phyloP scores from a whole-genome alignment of 2,329 filamentous ascomycete genomes.

The Zymoseptoria brevis region DNA sequence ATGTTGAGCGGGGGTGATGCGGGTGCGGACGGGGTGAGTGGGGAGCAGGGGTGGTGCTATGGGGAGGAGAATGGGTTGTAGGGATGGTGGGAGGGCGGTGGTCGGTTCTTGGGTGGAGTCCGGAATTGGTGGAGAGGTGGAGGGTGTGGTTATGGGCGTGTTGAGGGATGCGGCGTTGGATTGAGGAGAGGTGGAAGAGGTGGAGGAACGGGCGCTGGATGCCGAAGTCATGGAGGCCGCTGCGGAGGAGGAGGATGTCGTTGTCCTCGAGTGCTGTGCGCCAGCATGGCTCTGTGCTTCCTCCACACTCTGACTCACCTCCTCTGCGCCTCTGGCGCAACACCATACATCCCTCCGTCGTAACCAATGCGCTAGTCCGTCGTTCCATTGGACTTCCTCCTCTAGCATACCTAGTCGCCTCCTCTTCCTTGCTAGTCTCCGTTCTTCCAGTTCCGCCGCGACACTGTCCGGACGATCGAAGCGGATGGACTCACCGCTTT shows the following conservation, averaged over 20 bases:
- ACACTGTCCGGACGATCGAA: conserved; percentile 42
- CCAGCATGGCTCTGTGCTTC: background rate
- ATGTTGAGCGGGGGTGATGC: conserved; percentile 67
- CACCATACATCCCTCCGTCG: conserved; percentile 78
- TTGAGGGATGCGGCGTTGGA: conserved; percentile 1
- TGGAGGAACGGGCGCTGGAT: conserved; percentile 32
- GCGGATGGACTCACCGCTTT: conserved; percentile 27
- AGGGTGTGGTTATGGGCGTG: conserved; percentile 15
- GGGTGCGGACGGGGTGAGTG: conserved; percentile 66
- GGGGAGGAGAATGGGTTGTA: conserved; percentile 50
- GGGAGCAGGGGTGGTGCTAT: conserved; percentile 67
- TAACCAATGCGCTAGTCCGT: conserved; percentile 71
- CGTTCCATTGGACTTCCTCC: conserved; percentile 58
- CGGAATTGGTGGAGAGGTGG: conserved; percentile 4
- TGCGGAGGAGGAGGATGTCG: background rate
- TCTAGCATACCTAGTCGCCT: conserved; percentile 32
- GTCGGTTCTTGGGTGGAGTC: conserved; percentile 5
- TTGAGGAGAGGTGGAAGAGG: conserved; percentile 24
- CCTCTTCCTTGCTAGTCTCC: conserved; percentile 28
- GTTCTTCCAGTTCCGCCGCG: conserved; percentile 28
- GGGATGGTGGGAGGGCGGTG: conserved; percentile 9
- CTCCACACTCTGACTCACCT: conserved; percentile 10
- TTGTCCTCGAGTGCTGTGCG: background rate
- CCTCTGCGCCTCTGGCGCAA: conserved; percentile 54
- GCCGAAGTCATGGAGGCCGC: conserved; percentile 16